Evolutionary conservation across 169 alveolate genomes (phyloP).

Genomic region (Plasmodium ovale): DNA sequence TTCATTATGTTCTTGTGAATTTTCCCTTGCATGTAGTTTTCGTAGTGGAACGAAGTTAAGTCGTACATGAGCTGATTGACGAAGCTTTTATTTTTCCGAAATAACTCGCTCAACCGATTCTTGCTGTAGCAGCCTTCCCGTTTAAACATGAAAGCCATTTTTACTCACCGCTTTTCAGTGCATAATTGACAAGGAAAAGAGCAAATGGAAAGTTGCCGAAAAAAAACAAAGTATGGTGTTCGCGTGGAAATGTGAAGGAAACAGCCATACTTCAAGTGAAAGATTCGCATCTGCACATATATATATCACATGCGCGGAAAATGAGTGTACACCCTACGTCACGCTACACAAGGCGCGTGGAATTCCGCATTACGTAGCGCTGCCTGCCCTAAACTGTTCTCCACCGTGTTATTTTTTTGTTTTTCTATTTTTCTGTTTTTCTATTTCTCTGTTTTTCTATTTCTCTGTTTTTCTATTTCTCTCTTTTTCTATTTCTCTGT

Average conservation of each 20-base stretch:
- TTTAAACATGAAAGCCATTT: conserved; percentile 73
- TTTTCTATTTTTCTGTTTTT: not conserved
- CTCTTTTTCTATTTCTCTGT: not conserved
- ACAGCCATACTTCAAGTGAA: too few species aligned
- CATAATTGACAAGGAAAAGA: not conserved
- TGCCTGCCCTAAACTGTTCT: too few species aligned
- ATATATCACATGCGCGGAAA: too few species aligned
- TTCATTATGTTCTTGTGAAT: conserved; percentile 64
- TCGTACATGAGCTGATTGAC: conserved; percentile 74
- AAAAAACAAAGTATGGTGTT: not conserved
- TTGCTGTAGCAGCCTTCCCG: conserved; percentile 75
- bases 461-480: not conserved
- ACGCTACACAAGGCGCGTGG: too few species aligned
- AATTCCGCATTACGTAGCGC: too few species aligned
- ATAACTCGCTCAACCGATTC: conserved; percentile 53
- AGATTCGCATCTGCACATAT: too few species aligned
- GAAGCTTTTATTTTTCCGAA: conserved; percentile 60
- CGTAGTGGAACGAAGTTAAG: conserved; percentile 68
- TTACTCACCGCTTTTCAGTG: not conserved
- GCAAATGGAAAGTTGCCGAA: not conserved
- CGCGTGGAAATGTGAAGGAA: too few species aligned
- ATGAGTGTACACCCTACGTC: too few species aligned
- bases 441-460: too few species aligned
- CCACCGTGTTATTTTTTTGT: not conserved
- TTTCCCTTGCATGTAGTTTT: conserved; percentile 69